Conservation (phyloP, 2,329 filamentous ascomycete species). For the Diplodia corticola region DNA sequence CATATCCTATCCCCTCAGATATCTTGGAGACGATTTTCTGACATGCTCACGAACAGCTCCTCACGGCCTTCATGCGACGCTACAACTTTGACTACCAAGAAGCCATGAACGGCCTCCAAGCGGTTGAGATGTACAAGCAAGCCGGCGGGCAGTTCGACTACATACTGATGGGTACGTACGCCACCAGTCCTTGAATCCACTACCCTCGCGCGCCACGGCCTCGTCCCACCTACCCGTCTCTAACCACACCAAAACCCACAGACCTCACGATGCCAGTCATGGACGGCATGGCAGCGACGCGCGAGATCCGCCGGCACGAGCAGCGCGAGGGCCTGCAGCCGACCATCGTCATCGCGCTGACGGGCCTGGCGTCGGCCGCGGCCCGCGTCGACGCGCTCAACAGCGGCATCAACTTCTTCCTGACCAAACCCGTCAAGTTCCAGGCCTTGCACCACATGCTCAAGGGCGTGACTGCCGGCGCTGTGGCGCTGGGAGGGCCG, state of each 20-base stretch:
- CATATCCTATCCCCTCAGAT: background rate
- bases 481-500: background rate
- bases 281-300: slow-evolving; percentile 39
- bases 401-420: slow-evolving; percentile 35
- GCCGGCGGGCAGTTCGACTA: slow-evolving; percentile 27
- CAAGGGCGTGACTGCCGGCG: background rate
- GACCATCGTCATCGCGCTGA: slow-evolving; percentile 32
- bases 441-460: slow-evolving; percentile 28
- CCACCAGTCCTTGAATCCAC: background rate
- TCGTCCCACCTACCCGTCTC: background rate
- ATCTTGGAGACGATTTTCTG: background rate
- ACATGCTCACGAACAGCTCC: slow-evolving; percentile 28
- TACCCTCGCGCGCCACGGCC: too few species aligned
- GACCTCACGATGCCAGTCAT: slow-evolving; percentile 42
- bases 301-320: slow-evolving; percentile 36
- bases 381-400: slow-evolving; percentile 33
- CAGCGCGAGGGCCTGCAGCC: slow-evolving; percentile 27
- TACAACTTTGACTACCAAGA: slow-evolving; percentile 29
- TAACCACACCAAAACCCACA: slow-evolving; percentile 2
- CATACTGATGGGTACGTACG: slow-evolving; percentile 35
- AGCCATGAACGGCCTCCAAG: slow-evolving; percentile 38
- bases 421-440: slow-evolving; percentile 38
- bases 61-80: slow-evolving; percentile 36
- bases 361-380: slow-evolving; percentile 32
- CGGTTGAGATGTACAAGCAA: slow-evolving; percentile 32